phyloP scores from a whole-genome alignment of 2,329 filamentous ascomycete genomes.

The Blastomyces parvus region DNA sequence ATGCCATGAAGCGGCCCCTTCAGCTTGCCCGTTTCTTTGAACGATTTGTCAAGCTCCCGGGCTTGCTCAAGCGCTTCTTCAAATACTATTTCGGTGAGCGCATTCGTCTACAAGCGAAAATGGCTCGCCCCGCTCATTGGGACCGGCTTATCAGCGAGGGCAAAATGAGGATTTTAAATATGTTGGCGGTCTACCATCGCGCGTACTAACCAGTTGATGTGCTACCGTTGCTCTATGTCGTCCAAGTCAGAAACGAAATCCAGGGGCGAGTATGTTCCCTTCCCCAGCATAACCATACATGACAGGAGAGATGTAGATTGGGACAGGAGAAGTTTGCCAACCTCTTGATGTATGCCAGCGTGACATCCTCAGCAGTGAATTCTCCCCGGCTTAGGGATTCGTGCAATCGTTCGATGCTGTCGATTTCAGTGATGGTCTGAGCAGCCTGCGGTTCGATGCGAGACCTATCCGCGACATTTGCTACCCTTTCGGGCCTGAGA shows the following conservation, averaged over 20 bases:
- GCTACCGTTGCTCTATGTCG: conserved; percentile 19
- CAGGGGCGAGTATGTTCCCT: neutral
- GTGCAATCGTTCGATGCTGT: conserved; percentile 9
- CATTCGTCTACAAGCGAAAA: conserved; percentile 13
- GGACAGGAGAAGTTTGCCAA: conserved; percentile 2
- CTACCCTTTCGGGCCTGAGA: conserved; percentile 5
- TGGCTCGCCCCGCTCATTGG: neutral
- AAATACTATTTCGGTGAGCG: conserved; percentile 23
- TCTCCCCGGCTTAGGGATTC: conserved; percentile 7
- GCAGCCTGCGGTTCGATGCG: conserved; percentile 7
- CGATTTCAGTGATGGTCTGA: conserved; percentile 11
- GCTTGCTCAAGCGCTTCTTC: conserved; percentile 21
- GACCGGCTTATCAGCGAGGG: conserved; percentile 4
- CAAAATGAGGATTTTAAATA: neutral
- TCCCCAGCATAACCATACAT: neutral
- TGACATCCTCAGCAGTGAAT: conserved; percentile 19
- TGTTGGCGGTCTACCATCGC: neutral
- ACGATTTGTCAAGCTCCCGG: conserved; percentile 27
- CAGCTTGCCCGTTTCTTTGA: conserved; percentile 27
- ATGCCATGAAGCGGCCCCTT: conserved; percentile 27
- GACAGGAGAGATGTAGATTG: neutral
- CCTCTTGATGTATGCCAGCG: conserved; percentile 21
- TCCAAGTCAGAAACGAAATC: neutral
- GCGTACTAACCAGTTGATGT: conserved; percentile 19
- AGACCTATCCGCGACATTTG: conserved; percentile 8